Evolutionary conservation across 164 flowering plant genomes (phyloP), one percentile per base, ranked within the genome.

Genomic region (Berberis vulgaris): DNA sequence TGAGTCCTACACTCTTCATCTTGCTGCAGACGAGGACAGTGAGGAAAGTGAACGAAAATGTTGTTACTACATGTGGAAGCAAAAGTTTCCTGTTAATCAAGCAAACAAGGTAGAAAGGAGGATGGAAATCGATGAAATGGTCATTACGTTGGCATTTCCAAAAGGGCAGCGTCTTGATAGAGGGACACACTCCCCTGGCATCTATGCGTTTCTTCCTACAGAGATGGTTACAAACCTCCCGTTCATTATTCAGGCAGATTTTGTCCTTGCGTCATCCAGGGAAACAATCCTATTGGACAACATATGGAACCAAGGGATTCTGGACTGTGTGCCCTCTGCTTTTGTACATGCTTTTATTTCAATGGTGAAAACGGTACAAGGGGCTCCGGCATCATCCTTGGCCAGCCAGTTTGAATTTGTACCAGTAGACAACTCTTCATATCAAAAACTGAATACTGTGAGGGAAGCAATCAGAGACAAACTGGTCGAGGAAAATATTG

Each of bases 161-260:
- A 40, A n/a, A 59, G 78, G 77, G 41, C 59, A 80, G 54, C 80
- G 83, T 39, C 79, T 83, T 5, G 50, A 61, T 11, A 69, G 78
- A 63, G 82, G 86, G 45, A 67, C 12, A 53, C 52, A 43, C 54
- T 72, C 78, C 2, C 80, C 85, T 41, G 88, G 86, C 1, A 56
- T 86, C 46, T 86, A 80, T 71, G 85, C 88, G 3, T 86, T 76
- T 67, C 79, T 83, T 59, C 91, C 89, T 2, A 84, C 88, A 0
- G 88, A 81, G 60, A 83, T 83, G 86, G 78, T 83, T 10, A 86
- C 89, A 4, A 79, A 80, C 45, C 79, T 84, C 10, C 86, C 84
- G 0, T 65, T 65, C 12, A 65, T 65, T 57, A 61, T 68, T 5
- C 71, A 69, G 56, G 83, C 86, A 0, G 87, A 85, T 74, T 85